phyloP scores from a whole-genome alignment of 192 early-diverging fungal species.

The Powellomyces hirtus region DNA sequence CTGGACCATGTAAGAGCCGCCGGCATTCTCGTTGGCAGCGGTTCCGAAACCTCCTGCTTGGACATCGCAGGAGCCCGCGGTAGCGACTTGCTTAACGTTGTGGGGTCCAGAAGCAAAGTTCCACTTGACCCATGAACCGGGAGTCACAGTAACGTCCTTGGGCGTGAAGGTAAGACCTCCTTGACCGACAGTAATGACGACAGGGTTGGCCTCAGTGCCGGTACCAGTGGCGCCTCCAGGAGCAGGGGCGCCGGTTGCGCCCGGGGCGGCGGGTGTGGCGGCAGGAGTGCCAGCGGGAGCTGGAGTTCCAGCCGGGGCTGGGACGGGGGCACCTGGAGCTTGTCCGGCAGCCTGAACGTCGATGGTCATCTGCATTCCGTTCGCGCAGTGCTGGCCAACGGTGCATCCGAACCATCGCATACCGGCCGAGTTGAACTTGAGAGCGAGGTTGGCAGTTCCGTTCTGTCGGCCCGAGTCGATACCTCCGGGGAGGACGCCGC shows the following conservation, averaged over 20 bases:
- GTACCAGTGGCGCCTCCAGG: neutral
- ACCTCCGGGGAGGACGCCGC: neutral
- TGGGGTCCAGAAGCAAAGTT: slow-evolving; percentile 14
- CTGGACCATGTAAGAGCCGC: neutral
- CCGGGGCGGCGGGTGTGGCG: neutral
- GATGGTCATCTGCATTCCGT: slow-evolving; percentile 18
- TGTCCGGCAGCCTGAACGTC: slow-evolving; percentile 5
- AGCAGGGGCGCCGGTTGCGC: neutral
- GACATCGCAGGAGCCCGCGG: slow-evolving; percentile 6
- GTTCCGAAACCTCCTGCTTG: neutral
- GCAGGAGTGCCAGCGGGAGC: neutral
- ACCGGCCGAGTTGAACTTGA: slow-evolving; percentile 20
- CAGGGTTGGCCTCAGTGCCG: neutral
- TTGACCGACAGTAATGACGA: slow-evolving; percentile 11
- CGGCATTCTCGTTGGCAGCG: slow-evolving; percentile 1
- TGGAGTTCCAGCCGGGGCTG: neutral
- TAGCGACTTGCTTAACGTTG: slow-evolving; percentile 22
- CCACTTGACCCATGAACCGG: slow-evolving; percentile 13
- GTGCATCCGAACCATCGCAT: slow-evolving; percentile 19
- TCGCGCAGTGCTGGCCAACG: slow-evolving; percentile 17
- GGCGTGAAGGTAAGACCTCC: slow-evolving; percentile 9
- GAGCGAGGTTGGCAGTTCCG: neutral
- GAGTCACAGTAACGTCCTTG: neutral
- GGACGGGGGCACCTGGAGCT: neutral
- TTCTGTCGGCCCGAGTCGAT: slow-evolving; percentile 9